Evolutionary conservation across 495 filamentous ascomycete genomes (phyloP), one percentile per base, ranked within the genome.

Genomic region (Acidiella bohemica): DNA sequence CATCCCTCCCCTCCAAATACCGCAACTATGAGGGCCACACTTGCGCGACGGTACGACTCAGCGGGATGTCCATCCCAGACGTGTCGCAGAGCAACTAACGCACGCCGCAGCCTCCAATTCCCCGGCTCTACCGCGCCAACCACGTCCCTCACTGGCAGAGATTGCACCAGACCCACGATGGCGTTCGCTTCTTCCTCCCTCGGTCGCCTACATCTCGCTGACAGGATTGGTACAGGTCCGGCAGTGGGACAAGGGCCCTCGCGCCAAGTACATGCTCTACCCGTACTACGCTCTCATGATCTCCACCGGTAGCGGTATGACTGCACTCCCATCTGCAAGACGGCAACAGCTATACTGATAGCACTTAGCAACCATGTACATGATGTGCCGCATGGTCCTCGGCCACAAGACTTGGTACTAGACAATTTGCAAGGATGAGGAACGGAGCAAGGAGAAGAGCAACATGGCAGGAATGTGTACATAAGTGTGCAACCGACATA

Each of bases 361-460:
- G 10, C 18, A 39, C 25, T 14, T 32, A 46, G 35, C 9, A 9
- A 28, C 34, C 25, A 39, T 35, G 37, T 42, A 32, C 27, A 42
- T 51, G 47, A 47, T 46, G 44, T 35, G 17, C 41, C 36, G 41
- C 24, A 42, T 40, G 33, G 25, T 46, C 39, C 51, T 59, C 25
- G 85, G 86, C 57, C 75, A 94, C 67, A 94, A 87, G 77, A 90
- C 82, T 38, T 90, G 78, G 75, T 87, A 80, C 59, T 27, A n/a
- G n/a, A n/a, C 25, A n/a, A 7, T 7, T 27, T 7, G 25, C 7
- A 27, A 7, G 7, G 25, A 27, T 7, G 25, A 27, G 7, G 25
- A 27, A n/a, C n/a, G 25, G 25, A 7, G 25, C 7, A 7, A 7
- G 25, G n/a, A 27, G 25, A 7, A 7, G 7, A 27, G 7, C 7